A percentile compares a stretch with the other conserved stretches of the same genome.
Conservation (phyloP, 129 eudicot species). For the Saussurea involucrata region DNA sequence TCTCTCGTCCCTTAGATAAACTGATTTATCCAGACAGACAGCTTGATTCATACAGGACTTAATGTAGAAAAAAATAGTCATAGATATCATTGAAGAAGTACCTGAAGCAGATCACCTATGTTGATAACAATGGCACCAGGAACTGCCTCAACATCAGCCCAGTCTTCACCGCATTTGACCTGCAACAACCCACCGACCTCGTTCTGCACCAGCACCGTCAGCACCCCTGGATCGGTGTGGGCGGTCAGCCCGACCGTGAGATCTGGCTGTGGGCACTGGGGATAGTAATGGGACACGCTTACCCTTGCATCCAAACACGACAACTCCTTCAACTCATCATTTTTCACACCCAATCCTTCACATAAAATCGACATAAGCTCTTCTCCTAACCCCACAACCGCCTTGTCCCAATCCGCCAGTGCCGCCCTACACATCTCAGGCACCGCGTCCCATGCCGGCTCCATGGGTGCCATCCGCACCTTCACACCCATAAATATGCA, state of each 20-base stretch:
- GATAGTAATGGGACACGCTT: constrained; percentile 47
- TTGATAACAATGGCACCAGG: constrained; percentile 59
- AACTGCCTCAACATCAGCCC: constrained; percentile 57
- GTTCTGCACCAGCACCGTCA: constrained; percentile 55
- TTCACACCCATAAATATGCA: not conserved
- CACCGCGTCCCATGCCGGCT: constrained; percentile 28
- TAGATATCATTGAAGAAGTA: constrained; percentile 14
- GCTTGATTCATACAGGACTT: too few relatives aligned
- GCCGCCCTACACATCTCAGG: constrained; percentile 34
- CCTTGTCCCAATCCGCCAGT: constrained; percentile 40
- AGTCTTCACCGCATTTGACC: constrained; percentile 47
- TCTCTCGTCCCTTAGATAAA: too few relatives aligned
- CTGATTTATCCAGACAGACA: too few relatives aligned
- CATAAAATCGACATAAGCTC: constrained; percentile 39
- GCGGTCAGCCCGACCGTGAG: constrained; percentile 44
- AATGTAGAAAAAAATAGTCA: too few relatives aligned
- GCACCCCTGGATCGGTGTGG: constrained; percentile 52
- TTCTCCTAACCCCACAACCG: constrained; percentile 34
- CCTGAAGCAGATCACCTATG: constrained; percentile 71
- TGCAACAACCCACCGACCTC: constrained; percentile 53
- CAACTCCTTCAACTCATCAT: constrained; percentile 33
- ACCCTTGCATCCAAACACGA: constrained; percentile 46
- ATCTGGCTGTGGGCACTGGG: constrained; percentile 61
- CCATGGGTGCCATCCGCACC: constrained; percentile 25
- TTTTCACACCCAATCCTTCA: constrained; percentile 43